phyloP scores from a whole-genome alignment of 2,329 filamentous ascomycete genomes.

The Trichoderma lentiforme region DNA sequence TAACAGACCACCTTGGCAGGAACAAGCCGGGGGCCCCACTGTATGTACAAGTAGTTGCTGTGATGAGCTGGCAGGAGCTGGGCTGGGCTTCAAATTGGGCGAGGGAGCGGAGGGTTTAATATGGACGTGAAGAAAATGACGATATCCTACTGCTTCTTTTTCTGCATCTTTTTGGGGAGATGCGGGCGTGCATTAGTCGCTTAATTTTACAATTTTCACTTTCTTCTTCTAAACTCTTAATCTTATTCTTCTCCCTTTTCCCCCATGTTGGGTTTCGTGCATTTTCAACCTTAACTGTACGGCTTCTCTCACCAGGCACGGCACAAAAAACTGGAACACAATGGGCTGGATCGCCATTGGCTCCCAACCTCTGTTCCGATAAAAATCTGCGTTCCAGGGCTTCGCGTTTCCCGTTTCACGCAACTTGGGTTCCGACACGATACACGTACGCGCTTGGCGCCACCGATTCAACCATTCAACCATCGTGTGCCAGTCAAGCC shows the following conservation, averaged over 20 bases:
- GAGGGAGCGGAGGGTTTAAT: neutral
- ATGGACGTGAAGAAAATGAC: neutral
- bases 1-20: slow-evolving; percentile 17
- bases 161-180: neutral
- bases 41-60: neutral
- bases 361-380: neutral
- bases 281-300: neutral
- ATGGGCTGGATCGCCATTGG: neutral
- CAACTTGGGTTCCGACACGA: neutral
- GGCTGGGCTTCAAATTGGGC: neutral
- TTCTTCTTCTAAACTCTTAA: neutral
- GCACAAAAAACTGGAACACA: neutral
- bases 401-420: neutral
- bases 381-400: neutral
- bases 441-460: neutral
- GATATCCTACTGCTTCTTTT: neutral
- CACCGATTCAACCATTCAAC: neutral
- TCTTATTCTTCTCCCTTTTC: neutral
- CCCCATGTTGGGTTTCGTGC: neutral
- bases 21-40: slow-evolving; percentile 6
- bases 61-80: slow-evolving; percentile 11
- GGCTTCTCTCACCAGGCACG: neutral
- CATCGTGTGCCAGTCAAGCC: neutral
- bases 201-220: neutral
- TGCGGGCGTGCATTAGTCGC: neutral